Evolutionary conservation across 2,329 filamentous ascomycete species (phyloP), one percentile per base, ranked within the genome.

Genomic region (Thielaviopsis euricoi): DNA sequence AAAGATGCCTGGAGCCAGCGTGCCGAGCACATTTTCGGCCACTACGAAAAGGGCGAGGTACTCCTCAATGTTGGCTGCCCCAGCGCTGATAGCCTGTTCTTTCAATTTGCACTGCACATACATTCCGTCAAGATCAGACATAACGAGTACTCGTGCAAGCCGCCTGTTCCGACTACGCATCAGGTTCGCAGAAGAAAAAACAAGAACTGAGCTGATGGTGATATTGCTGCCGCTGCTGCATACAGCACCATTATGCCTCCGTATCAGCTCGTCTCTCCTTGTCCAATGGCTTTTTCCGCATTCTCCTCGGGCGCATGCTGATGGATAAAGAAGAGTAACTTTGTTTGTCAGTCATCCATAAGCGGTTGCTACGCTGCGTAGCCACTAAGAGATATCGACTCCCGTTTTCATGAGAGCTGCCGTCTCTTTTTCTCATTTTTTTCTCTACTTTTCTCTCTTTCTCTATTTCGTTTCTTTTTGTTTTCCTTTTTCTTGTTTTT

Each of bases 1-100:
- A 61, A 67, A 0, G 76, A 73, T 6, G 81, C 81, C 12, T 95
- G 89, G 89, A 86, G 93, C 60, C 77, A 83, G 59, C 77, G 87
- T 23, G 88, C 95, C 82, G 90, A 96, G 68, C 90, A 96, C 70
- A 80, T 95, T 2, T 88, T 87, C 0, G 77, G 80, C 60, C 90
- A 96, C 67, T 76, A 91, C 52, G 88, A 93, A 68, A 73, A 71
- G 29, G 69, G 67, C 1, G 70, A 56, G 9, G 25, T 10, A 5
- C 15, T 25, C n/a, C 10, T 29, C 9, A 12, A n/a, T 13, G 55
- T 48, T 19, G 55, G 52, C 10, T 6, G 51, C 9, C 3, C 25
- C 1, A 5, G 1, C 23, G 9, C 43, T 1, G 55, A 58, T 33
- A 5, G 1, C 6, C 33, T 33, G 1, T 60, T 60, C n/a, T 9